Evolutionary conservation across 306 rosid genomes (phyloP).

Genomic region (Trifolium repens): DNA sequence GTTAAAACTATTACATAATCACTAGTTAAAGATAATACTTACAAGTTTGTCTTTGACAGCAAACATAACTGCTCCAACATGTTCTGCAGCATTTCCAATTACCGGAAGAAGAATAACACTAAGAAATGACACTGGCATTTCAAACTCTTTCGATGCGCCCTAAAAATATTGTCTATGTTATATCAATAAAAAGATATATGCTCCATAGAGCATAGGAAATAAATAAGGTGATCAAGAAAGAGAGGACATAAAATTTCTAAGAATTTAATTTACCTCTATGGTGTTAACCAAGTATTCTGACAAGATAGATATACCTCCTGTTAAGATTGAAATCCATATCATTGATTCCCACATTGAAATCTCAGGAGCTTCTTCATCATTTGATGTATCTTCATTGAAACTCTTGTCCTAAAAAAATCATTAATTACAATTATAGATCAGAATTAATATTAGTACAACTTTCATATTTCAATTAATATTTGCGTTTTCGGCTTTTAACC

Average conservation of each 20-base stretch:
- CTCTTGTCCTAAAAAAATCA: constrained; percentile 26
- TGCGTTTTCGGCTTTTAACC: constrained; percentile 33
- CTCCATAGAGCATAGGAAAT: neutral
- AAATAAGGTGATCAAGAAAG: neutral
- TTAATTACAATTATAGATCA: neutral
- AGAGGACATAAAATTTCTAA: neutral
- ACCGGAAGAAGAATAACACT: constrained; percentile 71
- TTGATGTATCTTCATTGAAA: constrained; percentile 17
- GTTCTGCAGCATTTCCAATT: constrained; percentile 78
- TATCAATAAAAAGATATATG: neutral
- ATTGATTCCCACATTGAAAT: constrained; percentile 77
- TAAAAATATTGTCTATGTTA: constrained; percentile 33
- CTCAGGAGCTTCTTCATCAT: constrained; percentile 66
- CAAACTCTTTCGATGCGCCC: constrained; percentile 69
- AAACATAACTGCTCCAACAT: constrained; percentile 69
- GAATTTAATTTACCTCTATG: constrained; percentile 57
- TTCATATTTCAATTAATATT: neutral
- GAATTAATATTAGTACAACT: neutral
- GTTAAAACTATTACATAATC: neutral
- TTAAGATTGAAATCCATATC: constrained; percentile 69
- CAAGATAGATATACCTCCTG: constrained; percentile 64
- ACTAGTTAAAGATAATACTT: constrained; percentile 26
- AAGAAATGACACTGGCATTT: constrained; percentile 66
- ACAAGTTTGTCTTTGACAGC: constrained; percentile 84
- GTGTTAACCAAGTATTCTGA: constrained; percentile 69